Percentiles rank a stretch among this genome's conserved stretches.
These are phyloP conservation scores for Psidium friedrichsthalianum DNA, from an alignment of 345 rosid genomes.

Conservation along the genomic window DNA sequence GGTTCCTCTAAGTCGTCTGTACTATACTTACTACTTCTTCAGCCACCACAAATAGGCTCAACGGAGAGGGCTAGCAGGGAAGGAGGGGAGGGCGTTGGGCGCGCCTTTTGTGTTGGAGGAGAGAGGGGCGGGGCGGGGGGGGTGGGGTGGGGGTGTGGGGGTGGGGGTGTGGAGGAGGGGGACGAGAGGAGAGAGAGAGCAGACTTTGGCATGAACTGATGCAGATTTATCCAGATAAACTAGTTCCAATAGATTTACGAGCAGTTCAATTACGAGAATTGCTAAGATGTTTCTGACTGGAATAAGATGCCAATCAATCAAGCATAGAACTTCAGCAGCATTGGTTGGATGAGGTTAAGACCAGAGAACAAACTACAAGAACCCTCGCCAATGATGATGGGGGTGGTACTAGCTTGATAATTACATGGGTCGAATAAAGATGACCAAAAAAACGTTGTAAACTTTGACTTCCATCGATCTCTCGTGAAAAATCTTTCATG, in stretches of 20 bases:
- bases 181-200: too few relatives aligned
- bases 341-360: background rate
- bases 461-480: background rate
- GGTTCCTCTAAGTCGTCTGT: too few relatives aligned
- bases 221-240: background rate
- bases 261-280: background rate
- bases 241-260: background rate
- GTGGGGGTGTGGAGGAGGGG: too few relatives aligned
- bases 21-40: too few relatives aligned
- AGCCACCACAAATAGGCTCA: too few relatives aligned
- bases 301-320: background rate
- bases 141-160: too few relatives aligned
- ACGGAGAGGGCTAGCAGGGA: too few relatives aligned
- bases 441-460: background rate
- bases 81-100: too few relatives aligned
- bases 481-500: background rate
- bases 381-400: background rate
- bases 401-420: background rate
- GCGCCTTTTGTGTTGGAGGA: too few relatives aligned
- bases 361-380: background rate
- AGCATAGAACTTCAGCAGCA: background rate
- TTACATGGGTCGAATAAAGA: background rate
- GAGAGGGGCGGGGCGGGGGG: too few relatives aligned
- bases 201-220: too few relatives aligned
- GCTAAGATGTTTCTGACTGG: background rate